Evolutionary conservation across 768 basidiomycete genomes (phyloP).

Genomic region (Termitomyces sp.): DNA sequence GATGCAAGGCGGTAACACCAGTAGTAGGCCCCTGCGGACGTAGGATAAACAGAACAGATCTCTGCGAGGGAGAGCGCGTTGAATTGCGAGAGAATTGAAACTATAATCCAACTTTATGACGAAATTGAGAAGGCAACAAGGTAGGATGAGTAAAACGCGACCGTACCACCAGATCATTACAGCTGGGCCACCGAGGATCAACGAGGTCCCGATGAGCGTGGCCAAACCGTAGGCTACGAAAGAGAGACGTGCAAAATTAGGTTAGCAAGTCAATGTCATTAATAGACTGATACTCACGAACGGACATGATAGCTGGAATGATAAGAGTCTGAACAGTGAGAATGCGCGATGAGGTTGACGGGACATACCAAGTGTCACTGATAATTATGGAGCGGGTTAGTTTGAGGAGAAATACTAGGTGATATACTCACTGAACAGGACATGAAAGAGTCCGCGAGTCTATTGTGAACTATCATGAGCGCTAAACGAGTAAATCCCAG

Average conservation of each 20-base stretch:
- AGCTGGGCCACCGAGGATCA: slow-evolving; percentile 48
- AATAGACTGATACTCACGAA: slow-evolving; percentile 35
- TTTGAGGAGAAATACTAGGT: not conserved
- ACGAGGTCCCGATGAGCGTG: slow-evolving; percentile 49
- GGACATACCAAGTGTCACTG: slow-evolving; percentile 44
- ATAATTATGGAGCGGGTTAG: not conserved
- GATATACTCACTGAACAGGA: slow-evolving; percentile 44
- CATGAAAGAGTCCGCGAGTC: slow-evolving; percentile 46
- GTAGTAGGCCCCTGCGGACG: slow-evolving; percentile 58
- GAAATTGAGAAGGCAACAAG: not conserved
- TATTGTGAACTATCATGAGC: slow-evolving; percentile 10
- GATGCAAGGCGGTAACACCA: slow-evolving; percentile 61
- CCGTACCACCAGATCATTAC: slow-evolving; percentile 53
- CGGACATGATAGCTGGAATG: slow-evolving; percentile 49
- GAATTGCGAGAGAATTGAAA: slow-evolving; percentile 39
- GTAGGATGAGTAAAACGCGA: slow-evolving; percentile 37
- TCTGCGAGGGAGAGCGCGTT: slow-evolving; percentile 52
- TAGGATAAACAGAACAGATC: slow-evolving; percentile 56
- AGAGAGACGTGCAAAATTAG: not conserved
- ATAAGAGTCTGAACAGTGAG: not conserved
- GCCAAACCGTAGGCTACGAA: slow-evolving; percentile 45
- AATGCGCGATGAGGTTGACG: not conserved
- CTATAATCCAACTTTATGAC: slow-evolving; percentile 39
- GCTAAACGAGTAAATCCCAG: not conserved
- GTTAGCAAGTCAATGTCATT: not conserved